These are phyloP conservation scores for Wickerhamiella pararugosa DNA, from an alignment of 1,139 yeast species.

Conservation along the genomic window DNA sequence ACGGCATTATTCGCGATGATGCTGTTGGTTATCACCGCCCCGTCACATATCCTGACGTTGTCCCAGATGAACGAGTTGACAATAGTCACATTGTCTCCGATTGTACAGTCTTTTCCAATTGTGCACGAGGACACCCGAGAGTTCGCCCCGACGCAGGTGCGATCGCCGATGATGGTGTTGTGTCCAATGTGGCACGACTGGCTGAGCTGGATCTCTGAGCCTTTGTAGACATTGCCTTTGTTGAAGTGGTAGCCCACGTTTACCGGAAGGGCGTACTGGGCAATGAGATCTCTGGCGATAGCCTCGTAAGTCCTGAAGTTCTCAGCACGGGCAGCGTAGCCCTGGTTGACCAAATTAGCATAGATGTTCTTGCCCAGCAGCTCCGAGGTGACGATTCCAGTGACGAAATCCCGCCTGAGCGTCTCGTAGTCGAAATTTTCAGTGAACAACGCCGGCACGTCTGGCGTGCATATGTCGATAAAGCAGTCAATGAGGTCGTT, in stretches of 20 bases:
- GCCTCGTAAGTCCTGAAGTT: conserved; percentile 89
- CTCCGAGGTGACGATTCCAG: conserved; percentile 83
- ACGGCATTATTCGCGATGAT: conserved; percentile 53
- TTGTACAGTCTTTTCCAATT: conserved; percentile 71
- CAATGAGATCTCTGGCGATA: conserved; percentile 75
- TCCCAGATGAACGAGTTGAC: conserved; percentile 80
- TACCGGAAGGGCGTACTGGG: conserved; percentile 91
- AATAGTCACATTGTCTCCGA: conserved; percentile 63
- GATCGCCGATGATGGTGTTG: conserved; percentile 48
- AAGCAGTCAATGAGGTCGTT: conserved; percentile 94
- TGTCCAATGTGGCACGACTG: conserved; percentile 86
- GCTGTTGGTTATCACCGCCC: conserved; percentile 40
- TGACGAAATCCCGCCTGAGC: conserved; percentile 73
- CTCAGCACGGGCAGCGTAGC: conserved; percentile 88
- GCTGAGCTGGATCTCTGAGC: conserved; percentile 63
- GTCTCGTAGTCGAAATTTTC: conserved; percentile 91
- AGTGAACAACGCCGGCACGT: conserved; percentile 87
- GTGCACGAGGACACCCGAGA: conserved; percentile 47
- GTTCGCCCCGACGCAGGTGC: conserved; percentile 36
- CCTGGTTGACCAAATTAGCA: conserved; percentile 59
- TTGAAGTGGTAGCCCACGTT: conserved; percentile 75
- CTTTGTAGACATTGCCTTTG: conserved; percentile 71
- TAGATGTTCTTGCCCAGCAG: conserved; percentile 81
- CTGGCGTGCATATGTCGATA: conserved; percentile 88
- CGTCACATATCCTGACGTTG: conserved; percentile 55